Base-by-base conservation (phyloP, 768 basidiomycete species). In the Boletus rufocinnamomeus region DNA sequence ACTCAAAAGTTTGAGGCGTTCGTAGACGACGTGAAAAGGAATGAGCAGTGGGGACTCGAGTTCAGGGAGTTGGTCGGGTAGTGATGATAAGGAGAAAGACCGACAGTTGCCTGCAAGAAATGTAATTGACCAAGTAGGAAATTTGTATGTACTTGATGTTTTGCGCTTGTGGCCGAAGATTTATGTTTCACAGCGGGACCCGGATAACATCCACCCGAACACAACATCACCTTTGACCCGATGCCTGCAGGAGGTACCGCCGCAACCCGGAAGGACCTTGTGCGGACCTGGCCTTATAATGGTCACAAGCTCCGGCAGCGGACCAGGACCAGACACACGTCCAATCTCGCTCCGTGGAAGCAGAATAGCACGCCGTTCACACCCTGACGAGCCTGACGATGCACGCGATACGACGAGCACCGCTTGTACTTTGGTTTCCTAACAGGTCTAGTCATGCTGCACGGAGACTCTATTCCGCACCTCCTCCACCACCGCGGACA, bases 1-100 rank as follows among this genome's bases (percentile, higher is more conserved):
- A 63, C 63, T 2, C 70, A 72, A 34, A 82, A 82, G 63, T 95
- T 98, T 67, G 93, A 97, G 63, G 75, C 75, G 4, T 87, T 95
- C 61, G 89, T 94, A 40, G 88, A 89, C 23, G 85, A 85, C 35
- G 74, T 90, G 55, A 86, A 80, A 76, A 86, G 81, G 78, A 84
- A 79, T 51, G 70, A 80, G 6, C 80, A 81, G 32, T 91, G 88
- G 87, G 86, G 84, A 0, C 58, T 60, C 1, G 92, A 94, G 69
- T 86, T 93, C 68, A 64, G 66, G 48, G 71, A 72, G 30, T 38
- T 72, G 57, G 50, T 72, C 16, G 71, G 72, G 23, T 54, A 72
- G 46, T 74, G 51, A 64, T 50, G 23, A 51, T 44, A 34, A 23
- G 11, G n/a, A 23, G 16, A 19, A 44, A 21, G 44, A 21, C n/a